phyloP scores from a whole-genome alignment of 2,329 filamentous ascomycete genomes.

The Penicillium sp. region DNA sequence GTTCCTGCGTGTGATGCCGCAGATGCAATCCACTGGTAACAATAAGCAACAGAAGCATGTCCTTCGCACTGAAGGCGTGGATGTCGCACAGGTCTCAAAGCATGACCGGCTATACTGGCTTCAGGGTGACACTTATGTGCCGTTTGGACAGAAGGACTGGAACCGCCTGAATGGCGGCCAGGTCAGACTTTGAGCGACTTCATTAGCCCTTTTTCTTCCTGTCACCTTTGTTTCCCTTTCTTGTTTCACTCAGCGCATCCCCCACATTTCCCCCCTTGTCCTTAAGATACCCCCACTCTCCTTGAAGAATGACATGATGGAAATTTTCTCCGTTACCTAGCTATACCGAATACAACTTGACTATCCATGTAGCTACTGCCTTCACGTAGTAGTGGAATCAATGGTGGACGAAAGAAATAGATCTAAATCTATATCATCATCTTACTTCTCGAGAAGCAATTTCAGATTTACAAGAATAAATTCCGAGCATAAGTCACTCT shows the following conservation, averaged over 20 bases:
- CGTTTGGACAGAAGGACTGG: conserved; percentile 69
- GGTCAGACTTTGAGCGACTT: conserved; percentile 62
- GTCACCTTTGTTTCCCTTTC: background rate
- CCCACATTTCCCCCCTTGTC: background rate
- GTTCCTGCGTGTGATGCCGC: conserved; percentile 67
- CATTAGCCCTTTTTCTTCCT: too few species aligned
- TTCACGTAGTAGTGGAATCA: too few species aligned
- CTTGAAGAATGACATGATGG: background rate
- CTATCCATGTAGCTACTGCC: too few species aligned
- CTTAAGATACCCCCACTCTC: conserved; percentile 6
- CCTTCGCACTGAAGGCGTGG: conserved; percentile 70
- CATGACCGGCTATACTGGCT: conserved; percentile 64
- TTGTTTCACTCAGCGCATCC: background rate
- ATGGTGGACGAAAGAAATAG: too few species aligned
- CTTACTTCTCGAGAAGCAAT: background rate
- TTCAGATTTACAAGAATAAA: background rate
- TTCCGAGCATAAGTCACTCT: background rate
- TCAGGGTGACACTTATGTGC: conserved; percentile 62
- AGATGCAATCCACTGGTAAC: conserved; percentile 71
- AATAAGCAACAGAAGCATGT: conserved; percentile 84
- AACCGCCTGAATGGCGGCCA: conserved; percentile 61
- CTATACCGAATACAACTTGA: background rate
- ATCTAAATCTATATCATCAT: too few species aligned
- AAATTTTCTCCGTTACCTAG: background rate
- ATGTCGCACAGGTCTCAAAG: conserved; percentile 49